Conservation (phyloP, 495 filamentous ascomycete species). For the Stereocaulon alpinum region DNA sequence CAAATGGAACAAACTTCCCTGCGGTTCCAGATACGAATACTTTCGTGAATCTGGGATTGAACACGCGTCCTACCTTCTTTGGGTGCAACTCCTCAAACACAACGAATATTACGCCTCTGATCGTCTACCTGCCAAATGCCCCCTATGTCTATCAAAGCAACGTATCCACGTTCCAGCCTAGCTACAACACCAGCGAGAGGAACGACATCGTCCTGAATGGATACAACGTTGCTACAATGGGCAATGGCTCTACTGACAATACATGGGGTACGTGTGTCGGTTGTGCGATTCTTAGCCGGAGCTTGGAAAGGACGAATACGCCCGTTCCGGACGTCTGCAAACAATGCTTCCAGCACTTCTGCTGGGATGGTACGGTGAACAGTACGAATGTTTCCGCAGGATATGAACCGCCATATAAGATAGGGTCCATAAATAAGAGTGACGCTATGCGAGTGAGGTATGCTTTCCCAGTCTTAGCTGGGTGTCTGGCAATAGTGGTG, state of each 20-base stretch:
- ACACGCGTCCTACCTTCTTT: slow-evolving; percentile 83
- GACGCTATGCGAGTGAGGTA: slow-evolving; percentile 10
- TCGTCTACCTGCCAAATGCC: slow-evolving; percentile 85
- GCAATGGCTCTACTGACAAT: slow-evolving; percentile 60
- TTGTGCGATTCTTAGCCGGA: slow-evolving; percentile 76
- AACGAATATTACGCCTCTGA: slow-evolving; percentile 46
- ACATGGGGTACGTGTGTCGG: slow-evolving; percentile 74
- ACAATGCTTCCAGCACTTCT: slow-evolving; percentile 69
- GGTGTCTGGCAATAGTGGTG: not conserved
- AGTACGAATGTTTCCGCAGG: slow-evolving; percentile 23
- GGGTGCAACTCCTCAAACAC: slow-evolving; percentile 71
- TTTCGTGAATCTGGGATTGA: slow-evolving; percentile 78
- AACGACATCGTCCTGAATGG: slow-evolving; percentile 77
- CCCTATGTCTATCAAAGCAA: slow-evolving; percentile 70
- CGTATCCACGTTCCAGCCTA: slow-evolving; percentile 56
- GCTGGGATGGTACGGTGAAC: slow-evolving; percentile 71
- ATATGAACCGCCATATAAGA: slow-evolving; percentile 27
- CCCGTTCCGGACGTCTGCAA: slow-evolving; percentile 55
- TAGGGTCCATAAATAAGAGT: slow-evolving; percentile 18
- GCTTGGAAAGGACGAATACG: slow-evolving; percentile 55
- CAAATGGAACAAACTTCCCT: slow-evolving; percentile 79
- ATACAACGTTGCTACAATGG: slow-evolving; percentile 69
- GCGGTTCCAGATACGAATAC: slow-evolving; percentile 71
- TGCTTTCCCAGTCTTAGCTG: not conserved
- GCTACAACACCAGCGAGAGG: slow-evolving; percentile 52